phyloP scores from a whole-genome alignment of 2,329 filamentous ascomycete species.

The Penicillium sp. region DNA sequence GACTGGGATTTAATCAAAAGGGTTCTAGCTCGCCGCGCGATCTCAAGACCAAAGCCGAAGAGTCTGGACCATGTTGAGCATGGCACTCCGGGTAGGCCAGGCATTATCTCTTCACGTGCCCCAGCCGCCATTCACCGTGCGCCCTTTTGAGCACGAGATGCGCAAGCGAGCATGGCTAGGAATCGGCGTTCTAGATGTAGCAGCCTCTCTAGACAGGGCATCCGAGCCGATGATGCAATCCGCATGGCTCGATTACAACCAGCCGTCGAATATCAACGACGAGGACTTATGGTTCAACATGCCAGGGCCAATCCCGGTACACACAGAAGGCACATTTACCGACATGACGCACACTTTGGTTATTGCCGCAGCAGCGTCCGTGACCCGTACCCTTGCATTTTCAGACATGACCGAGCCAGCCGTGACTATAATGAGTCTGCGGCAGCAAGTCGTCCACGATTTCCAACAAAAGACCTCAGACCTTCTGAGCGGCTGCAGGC shows the following conservation, averaged over 20 bases:
- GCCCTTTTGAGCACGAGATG: conserved; percentile 31
- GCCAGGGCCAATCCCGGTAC: conserved; percentile 15
- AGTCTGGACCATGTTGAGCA: conserved; percentile 35
- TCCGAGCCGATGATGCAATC: conserved; percentile 36
- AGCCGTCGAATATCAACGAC: conserved; percentile 30
- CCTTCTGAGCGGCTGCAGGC: conserved; percentile 20
- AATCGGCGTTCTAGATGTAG: conserved; percentile 31
- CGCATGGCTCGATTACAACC: conserved; percentile 27
- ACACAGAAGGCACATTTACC: conserved; percentile 24
- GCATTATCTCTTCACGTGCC: conserved; percentile 30
- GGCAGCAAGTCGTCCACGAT: conserved; percentile 25
- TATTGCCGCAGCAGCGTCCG: conserved; percentile 21
- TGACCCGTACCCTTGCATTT: conserved; percentile 25
- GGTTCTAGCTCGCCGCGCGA: conserved; percentile 23
- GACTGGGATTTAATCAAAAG: background rate
- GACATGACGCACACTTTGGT: conserved; percentile 29
- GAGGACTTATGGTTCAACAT: conserved; percentile 28
- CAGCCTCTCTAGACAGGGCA: conserved; percentile 30
- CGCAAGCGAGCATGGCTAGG: conserved; percentile 31
- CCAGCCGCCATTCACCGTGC: conserved; percentile 29
- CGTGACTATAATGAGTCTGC: conserved; percentile 22
- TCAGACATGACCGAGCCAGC: conserved; percentile 22
- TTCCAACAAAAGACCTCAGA: conserved; percentile 24
- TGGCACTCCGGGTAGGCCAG: conserved; percentile 33
- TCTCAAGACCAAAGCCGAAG: conserved; percentile 32